These are phyloP conservation scores for Kwoniella dejecticola DNA, from an alignment of 768 basidiomycete species.

Conservation along the genomic window DNA sequence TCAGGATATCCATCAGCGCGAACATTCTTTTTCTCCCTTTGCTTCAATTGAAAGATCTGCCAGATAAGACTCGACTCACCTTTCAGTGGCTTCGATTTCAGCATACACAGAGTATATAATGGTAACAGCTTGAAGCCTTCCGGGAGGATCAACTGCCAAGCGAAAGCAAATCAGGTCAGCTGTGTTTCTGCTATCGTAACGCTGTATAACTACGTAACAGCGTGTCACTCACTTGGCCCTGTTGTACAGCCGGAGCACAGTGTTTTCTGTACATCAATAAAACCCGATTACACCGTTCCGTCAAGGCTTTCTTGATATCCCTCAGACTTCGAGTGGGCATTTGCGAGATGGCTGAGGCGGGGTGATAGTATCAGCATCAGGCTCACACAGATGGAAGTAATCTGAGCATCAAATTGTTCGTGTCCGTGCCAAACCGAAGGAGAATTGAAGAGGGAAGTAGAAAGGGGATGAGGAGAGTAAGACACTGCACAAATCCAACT, in stretches of 20 bases:
- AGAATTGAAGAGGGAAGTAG: too few species aligned
- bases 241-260: constrained; percentile 76
- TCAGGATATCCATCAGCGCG: too few species aligned
- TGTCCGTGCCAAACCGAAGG: too few species aligned
- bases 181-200: constrained; percentile 9
- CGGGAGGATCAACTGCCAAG: constrained; percentile 79
- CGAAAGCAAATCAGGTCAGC: not conserved
- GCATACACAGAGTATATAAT: constrained; percentile 73
- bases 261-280: constrained; percentile 83
- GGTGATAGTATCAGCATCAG: not conserved
- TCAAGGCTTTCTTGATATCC: constrained; percentile 79
- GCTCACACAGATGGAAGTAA: too few species aligned
- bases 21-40: too few species aligned
- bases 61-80: constrained; percentile 59
- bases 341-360: constrained; percentile 66
- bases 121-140: constrained; percentile 88
- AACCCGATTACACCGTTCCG: constrained; percentile 77
- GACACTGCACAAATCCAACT: constrained; percentile 42
- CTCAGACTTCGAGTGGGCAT: constrained; percentile 66
- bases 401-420: too few species aligned
- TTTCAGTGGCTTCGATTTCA: constrained; percentile 92
- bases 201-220: too few species aligned
- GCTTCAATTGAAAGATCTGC: too few species aligned
- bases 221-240: constrained; percentile 68
- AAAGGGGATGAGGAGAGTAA: too few species aligned